Evolutionary conservation across 208 protist species (phyloP).

Genomic region (Acanthamoeba lugdunensis): DNA sequence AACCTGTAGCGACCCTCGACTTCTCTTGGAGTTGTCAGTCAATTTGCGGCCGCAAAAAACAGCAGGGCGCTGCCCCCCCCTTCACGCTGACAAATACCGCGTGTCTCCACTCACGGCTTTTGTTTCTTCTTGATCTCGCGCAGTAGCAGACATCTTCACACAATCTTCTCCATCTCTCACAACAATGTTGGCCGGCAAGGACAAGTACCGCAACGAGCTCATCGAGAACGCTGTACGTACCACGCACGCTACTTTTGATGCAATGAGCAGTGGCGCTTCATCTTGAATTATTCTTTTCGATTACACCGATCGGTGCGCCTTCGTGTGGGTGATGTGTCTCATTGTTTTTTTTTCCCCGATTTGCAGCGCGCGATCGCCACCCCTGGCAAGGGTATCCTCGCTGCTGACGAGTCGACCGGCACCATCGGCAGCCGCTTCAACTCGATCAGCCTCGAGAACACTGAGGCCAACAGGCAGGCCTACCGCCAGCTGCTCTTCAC

Average conservation of each 20-base stretch:
- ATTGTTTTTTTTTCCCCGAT: background rate
- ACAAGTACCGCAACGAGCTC: slow-evolving; percentile 63
- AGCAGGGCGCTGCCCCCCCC: too few species aligned
- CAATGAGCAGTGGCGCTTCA: background rate
- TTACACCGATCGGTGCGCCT: too few species aligned
- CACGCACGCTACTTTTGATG: background rate
- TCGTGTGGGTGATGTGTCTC: background rate
- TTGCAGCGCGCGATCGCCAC: slow-evolving; percentile 39
- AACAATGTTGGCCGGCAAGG: background rate
- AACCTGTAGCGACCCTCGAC: background rate
- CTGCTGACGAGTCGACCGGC: slow-evolving; percentile 94
- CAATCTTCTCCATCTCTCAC: background rate
- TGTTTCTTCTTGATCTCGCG: background rate
- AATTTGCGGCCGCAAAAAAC: background rate
- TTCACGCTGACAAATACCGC: background rate
- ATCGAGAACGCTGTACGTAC: slow-evolving; percentile 16
- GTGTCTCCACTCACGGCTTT: background rate
- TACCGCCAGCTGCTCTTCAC: slow-evolving; percentile 94
- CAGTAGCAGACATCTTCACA: background rate
- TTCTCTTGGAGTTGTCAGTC: too few species aligned
- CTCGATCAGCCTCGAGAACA: slow-evolving; percentile 95
- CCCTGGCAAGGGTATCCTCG: slow-evolving; percentile 95
- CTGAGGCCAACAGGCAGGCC: slow-evolving; percentile 92
- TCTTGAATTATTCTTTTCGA: too few species aligned
- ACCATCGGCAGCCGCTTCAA: slow-evolving; percentile 95